phyloP scores from a whole-genome alignment of 164 flowering plant species.

The Platanus orientalis region DNA sequence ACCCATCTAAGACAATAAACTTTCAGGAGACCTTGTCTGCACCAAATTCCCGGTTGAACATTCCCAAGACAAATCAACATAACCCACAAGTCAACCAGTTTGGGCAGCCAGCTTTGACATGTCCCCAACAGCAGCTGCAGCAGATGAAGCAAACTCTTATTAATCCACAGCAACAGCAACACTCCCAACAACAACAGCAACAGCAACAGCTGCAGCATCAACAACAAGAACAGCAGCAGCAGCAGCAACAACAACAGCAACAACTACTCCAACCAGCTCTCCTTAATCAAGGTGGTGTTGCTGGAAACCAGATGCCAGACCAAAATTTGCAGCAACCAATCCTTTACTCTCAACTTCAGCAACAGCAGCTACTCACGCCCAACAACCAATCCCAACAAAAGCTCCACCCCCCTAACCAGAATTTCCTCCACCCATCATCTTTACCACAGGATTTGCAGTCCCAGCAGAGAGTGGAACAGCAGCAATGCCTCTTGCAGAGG shows the following conservation, averaged over 20 bases:
- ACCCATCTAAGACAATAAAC: constrained; percentile 70
- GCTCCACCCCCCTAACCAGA: constrained; percentile 28
- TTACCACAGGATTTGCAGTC: constrained; percentile 58
- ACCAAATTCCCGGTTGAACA: constrained; percentile 45
- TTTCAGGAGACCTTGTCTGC: constrained; percentile 54
- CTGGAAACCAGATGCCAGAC: constrained; percentile 38
- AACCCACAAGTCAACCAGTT: constrained; percentile 43
- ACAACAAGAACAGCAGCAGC: constrained; percentile 30
- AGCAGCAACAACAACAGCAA: constrained; percentile 20
- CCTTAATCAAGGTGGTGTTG: constrained; percentile 25
- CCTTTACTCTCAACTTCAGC: constrained; percentile 55
- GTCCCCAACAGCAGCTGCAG: constrained; percentile 59
- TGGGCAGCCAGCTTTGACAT: constrained; percentile 44
- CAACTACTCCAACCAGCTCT: constrained; percentile 27
- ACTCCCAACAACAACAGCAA: constrained; percentile 14
- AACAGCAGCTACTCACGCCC: constrained; percentile 44
- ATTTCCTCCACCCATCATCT: constrained; percentile 35
- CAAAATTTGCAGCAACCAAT: constrained; percentile 47
- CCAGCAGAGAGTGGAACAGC: constrained; percentile 61
- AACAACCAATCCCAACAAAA: constrained; percentile 42
- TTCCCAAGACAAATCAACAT: constrained; percentile 45
- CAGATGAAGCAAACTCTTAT: constrained; percentile 13
- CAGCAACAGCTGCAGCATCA: constrained; percentile 35
- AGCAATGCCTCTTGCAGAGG: constrained; percentile 41
- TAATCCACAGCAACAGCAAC: constrained; percentile 24